Evolutionary conservation across 176 grass and related monocot genomes (phyloP), one percentile per base, ranked within the genome.

Genomic region (Zizania latifolia): DNA sequence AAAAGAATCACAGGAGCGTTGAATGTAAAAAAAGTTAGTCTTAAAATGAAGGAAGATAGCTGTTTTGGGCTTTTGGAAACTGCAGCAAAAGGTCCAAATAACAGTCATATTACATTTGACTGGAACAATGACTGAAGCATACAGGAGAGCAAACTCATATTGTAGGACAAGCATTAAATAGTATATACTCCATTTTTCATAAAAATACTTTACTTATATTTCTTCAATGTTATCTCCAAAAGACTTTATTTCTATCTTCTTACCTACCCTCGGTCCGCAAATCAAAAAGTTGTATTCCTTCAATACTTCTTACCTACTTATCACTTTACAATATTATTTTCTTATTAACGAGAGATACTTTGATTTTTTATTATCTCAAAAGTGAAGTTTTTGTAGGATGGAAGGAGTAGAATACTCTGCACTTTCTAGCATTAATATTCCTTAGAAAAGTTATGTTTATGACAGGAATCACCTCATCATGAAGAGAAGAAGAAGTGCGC

Each of bases 381-480:
- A n/a, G n/a, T n/a, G n/a, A n/a, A n/a, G n/a, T n/a, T n/a, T n/a
- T n/a, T n/a, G n/a, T n/a, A n/a, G n/a, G n/a, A n/a, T n/a, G n/a
- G n/a, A n/a, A n/a, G n/a, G n/a, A n/a, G n/a, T n/a, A 82, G 24
- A 72, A 50, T 65, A 13, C 66, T 71, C 14, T 26, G 68, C 19
- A 72, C 5, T 65, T 67, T 19, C 27, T 62, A 43, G 11, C 32
- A 69, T 81, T 68, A 61, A 74, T 17, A 71, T 58, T 75, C 45
- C 26, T 32, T 53, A 67, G 14, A 74, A 27, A 65, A 51, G 39
- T 67, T 61, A 32, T 24, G 61, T 43, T 72, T 30, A 85, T 55
- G 72, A 34, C 68, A 76, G 28, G 63, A 69, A 55, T 88, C 94
- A 94, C 94, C 89, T 98, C 94, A 77, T 92, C 86, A 65, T 92